Evolutionary conservation across 1,139 yeast genomes (phyloP).

Genomic region (Diutina siamensis): DNA sequence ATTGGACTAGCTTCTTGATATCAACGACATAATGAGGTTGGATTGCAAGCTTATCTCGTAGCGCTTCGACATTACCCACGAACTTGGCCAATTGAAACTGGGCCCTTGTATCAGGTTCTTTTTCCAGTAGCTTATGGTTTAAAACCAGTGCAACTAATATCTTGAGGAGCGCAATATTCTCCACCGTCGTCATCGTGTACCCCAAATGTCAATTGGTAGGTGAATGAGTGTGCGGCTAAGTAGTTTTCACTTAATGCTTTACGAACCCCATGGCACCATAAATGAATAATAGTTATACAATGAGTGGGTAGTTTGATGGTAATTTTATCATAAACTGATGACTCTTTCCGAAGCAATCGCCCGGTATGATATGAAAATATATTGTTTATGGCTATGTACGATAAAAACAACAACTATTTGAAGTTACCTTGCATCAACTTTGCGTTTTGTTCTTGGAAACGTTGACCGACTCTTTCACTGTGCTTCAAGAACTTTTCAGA

Average conservation of each 20-base stretch:
- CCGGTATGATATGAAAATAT: neutral
- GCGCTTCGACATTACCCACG: neutral
- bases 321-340: too few species aligned
- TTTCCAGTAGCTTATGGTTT: neutral
- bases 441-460: constrained; percentile 94
- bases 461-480: constrained; percentile 95
- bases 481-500: constrained; percentile 97
- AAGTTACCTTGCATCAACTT: constrained; percentile 12
- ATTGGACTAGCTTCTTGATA: neutral
- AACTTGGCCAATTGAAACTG: neutral
- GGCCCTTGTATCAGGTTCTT: neutral
- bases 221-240: neutral
- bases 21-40: neutral
- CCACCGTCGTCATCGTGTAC: neutral
- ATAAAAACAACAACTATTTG: neutral
- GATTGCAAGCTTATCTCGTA: neutral
- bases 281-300: too few species aligned
- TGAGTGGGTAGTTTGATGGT: too few species aligned
- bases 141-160: neutral
- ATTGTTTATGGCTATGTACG: neutral
- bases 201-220: neutral
- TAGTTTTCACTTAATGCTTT: too few species aligned
- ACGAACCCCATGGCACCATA: too few species aligned
- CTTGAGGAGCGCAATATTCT: neutral
- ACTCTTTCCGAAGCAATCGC: neutral